phyloP scores from a whole-genome alignment of 768 basidiomycete species.

The Baorangia bicolor region DNA sequence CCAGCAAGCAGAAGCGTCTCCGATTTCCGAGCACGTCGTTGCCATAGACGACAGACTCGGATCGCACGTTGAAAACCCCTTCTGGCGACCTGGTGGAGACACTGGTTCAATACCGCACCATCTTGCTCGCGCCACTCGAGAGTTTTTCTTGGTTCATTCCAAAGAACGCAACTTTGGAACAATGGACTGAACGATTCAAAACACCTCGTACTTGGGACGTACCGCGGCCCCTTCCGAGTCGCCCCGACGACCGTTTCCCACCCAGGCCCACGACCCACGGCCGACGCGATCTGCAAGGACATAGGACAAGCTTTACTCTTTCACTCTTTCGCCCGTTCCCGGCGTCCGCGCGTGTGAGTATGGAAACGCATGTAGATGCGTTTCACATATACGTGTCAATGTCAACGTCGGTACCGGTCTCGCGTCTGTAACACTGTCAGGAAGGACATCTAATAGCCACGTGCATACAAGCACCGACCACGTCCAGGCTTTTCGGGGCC shows the following conservation, averaged over 20 bases:
- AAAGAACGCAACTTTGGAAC: background rate
- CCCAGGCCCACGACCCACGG: background rate
- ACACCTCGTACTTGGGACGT: background rate
- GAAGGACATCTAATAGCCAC: background rate
- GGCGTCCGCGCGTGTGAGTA: background rate
- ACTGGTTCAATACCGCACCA: too few relatives aligned
- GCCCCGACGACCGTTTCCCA: background rate
- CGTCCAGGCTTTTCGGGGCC: background rate
- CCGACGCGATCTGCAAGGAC: background rate
- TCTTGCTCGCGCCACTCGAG: background rate
- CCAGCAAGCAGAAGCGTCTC: background rate
- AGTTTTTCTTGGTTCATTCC: background rate
- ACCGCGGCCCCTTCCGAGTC: background rate
- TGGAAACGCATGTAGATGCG: background rate
- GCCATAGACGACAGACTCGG: background rate
- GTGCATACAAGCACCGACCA: background rate
- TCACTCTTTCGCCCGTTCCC: background rate
- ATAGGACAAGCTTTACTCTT: background rate
- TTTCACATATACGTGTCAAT: background rate
- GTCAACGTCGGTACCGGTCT: too few relatives aligned
- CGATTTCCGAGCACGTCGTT: background rate
- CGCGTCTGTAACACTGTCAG: background rate
- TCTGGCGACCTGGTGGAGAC: background rate
- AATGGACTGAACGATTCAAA: background rate
- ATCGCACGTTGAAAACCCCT: constrained; percentile 1